Conservation (phyloP, 768 basidiomycete genomes). For the Cubamyces sp. region DNA sequence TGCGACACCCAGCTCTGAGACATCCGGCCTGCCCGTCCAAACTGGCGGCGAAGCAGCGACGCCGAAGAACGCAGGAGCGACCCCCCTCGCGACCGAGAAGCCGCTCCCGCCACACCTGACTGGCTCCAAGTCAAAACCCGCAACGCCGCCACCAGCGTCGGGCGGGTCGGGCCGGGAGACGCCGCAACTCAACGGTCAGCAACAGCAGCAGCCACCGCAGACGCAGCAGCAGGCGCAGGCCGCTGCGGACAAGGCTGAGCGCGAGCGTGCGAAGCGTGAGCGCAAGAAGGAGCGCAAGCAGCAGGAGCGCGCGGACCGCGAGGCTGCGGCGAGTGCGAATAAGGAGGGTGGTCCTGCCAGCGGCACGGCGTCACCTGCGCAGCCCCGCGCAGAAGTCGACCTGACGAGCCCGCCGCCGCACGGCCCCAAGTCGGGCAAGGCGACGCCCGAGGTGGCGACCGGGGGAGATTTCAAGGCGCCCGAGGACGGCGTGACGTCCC, state of each 20-base stretch:
- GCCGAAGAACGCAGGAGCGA: conserved; percentile 31
- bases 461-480: conserved; percentile 8
- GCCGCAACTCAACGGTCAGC: conserved; percentile 46
- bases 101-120: conserved; percentile 41
- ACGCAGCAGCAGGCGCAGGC: conserved; percentile 28
- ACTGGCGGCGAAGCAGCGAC: conserved; percentile 41
- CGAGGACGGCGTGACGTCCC: conserved; percentile 34
- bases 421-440: conserved; percentile 43
- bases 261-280: conserved; percentile 60
- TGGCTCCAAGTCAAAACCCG: conserved; percentile 28
- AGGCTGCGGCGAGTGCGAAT: conserved; percentile 40
- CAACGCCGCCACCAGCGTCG: conserved; percentile 35
- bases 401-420: conserved; percentile 21
- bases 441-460: conserved; percentile 36
- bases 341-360: conserved; percentile 39
- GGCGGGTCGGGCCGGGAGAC: conserved; percentile 37
- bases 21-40: conserved; percentile 51
- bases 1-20: conserved; percentile 62
- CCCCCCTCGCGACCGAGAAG: conserved; percentile 36
- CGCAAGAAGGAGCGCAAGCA: conserved; percentile 68
- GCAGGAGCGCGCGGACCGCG: conserved; percentile 51
- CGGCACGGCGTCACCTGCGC: conserved; percentile 32
- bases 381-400: conserved; percentile 19
- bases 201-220: conserved; percentile 2
- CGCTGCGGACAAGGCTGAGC: conserved; percentile 53